Base-by-base conservation (phyloP, 441 rosid genomes). In the Breynia disticha region DNA sequence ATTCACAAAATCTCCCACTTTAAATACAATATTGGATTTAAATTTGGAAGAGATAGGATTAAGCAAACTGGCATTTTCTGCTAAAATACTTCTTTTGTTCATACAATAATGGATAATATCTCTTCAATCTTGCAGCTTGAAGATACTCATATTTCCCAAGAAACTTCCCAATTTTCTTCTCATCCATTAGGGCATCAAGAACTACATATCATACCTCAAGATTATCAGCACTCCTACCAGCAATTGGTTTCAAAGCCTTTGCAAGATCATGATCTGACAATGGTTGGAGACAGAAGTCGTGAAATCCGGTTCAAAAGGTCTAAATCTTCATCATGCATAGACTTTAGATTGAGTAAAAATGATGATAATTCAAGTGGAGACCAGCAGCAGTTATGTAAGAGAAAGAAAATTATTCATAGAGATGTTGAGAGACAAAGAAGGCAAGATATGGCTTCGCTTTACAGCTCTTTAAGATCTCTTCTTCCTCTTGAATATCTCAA, bases 401-500 rank as follows among this genome's bases (percentile, higher is more conserved):
- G 55, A 63, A 77, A 63, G 67, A 76, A 62, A 41, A 53, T 68
- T 42, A 16, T 56, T 28, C 95, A 76, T 54, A 72, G 79, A 73
- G 80, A 79, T 10, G 56, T 68, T 50, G 88, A 83, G 67, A 56
- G 77, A 48, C 82, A 67, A 59, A 64, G 90, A 59, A 79, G 86
- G 62, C 77, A 68, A 69, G 86, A 81, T 50, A 79, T 79, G 77
- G 50, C 79, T 39, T 18, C 75, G 43, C 90, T 83, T 54, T 74
- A 77, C 47, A 48, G 62, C 2, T 61, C 69, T 50, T 66, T 86
- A 19, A 54, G 84, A 55, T 47, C 73, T 37, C 72, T 72, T 24
- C 79, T 83, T 61, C 86, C 90, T 21, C 19, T 66, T 63, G 72
- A 74, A 14, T 73, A 76, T 67, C 68, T 83, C 39, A 76, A 80